A percentile compares a stretch with the other conserved stretches of the same genome.
Evolutionary conservation across 108 stramenopile species (phyloP).

Genomic region (Cyclotella distinguenda): DNA sequence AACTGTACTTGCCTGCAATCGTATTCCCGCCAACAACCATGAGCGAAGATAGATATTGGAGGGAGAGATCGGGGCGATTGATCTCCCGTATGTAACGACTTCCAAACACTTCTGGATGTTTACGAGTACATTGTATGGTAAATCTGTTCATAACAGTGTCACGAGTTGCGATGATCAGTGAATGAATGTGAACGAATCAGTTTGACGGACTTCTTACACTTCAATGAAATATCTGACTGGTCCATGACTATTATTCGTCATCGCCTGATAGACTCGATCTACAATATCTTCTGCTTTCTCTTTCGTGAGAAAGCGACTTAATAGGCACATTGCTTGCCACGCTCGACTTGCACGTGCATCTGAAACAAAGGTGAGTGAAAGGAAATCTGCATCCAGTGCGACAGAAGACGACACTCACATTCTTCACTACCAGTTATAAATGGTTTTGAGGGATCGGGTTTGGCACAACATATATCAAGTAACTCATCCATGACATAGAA

Average conservation of each 20-base stretch:
- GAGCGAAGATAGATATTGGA: conserved; percentile 73
- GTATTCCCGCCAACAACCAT: conserved; percentile 84
- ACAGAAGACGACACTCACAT: conserved; percentile 19
- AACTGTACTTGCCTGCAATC: conserved; percentile 63
- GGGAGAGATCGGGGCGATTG: conserved; percentile 56
- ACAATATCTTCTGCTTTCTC: conserved; percentile 64
- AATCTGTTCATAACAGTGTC: conserved; percentile 53
- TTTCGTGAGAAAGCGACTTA: conserved; percentile 67
- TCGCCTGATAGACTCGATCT: conserved; percentile 45
- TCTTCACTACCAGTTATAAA: conserved; percentile 70
- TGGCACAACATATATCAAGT: conserved; percentile 52
- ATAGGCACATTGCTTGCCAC: conserved; percentile 83
- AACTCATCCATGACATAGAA: conserved; percentile 62
- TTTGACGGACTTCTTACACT: conserved; percentile 26
- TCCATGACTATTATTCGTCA: conserved; percentile 66
- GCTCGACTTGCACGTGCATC: conserved; percentile 65
- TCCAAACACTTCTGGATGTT: conserved; percentile 60
- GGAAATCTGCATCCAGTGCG: too few species aligned
- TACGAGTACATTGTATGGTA: conserved; percentile 67
- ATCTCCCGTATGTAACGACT: conserved; percentile 55
- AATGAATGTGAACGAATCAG: too few species aligned
- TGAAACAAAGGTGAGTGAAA: not conserved
- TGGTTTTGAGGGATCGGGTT: conserved; percentile 33
- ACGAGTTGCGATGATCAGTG: too few species aligned
- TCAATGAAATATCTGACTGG: conserved; percentile 86